Evolutionary conservation across 371 early-diverging fungal species (phyloP).

Genomic region (Dipsacomyces acuminosporus): DNA sequence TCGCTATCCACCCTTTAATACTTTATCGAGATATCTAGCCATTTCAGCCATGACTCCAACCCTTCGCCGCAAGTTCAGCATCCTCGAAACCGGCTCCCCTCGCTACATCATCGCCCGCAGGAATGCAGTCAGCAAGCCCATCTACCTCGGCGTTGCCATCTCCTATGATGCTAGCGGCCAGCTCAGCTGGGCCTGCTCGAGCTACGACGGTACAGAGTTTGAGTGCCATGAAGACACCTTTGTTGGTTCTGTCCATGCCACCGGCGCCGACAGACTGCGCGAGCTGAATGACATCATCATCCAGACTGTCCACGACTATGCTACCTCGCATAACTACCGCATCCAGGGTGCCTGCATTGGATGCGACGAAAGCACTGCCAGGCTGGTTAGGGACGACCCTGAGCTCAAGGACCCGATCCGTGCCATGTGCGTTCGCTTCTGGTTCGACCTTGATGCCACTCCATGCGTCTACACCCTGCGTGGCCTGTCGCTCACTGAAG

Average conservation of each 20-base stretch:
- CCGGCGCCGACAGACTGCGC: constrained; percentile 26
- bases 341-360: constrained; percentile 47
- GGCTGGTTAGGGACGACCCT: constrained; percentile 38
- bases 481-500: constrained; percentile 60
- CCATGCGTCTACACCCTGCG: constrained; percentile 61
- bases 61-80: constrained; percentile 42
- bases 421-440: constrained; percentile 55
- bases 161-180: constrained; percentile 40
- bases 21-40: too few relatives aligned
- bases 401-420: constrained; percentile 34
- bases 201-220: constrained; percentile 41
- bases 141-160: constrained; percentile 61
- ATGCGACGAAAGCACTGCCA: constrained; percentile 38
- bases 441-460: constrained; percentile 71
- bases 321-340: constrained; percentile 46
- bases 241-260: constrained; percentile 1
- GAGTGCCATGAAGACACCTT: constrained; percentile 41
- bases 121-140: constrained; percentile 45
- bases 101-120: constrained; percentile 45
- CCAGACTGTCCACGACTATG: constrained; percentile 32
- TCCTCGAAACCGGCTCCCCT: constrained; percentile 42
- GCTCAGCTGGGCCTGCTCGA: constrained; percentile 45
- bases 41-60: constrained; percentile 18
- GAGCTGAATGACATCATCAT: constrained; percentile 39
- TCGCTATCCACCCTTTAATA: background rate